These are phyloP conservation scores for Dorcoceras hygrometricum DNA, from an alignment of 257 asterid genomes.

Conservation along the genomic window DNA sequence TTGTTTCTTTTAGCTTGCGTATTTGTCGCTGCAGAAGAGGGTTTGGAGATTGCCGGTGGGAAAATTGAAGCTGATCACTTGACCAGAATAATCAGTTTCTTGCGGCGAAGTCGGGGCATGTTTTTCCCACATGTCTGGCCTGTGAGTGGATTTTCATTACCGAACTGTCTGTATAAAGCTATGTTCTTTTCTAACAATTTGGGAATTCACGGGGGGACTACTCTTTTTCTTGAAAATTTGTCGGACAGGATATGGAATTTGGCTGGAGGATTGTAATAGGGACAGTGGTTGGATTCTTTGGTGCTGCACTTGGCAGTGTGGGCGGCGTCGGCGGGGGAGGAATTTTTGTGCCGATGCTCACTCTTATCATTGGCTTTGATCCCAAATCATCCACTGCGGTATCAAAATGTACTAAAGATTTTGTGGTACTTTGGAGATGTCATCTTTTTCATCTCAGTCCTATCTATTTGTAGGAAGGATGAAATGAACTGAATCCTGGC, in stretches of 20 bases:
- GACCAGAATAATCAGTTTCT: constrained; percentile 30
- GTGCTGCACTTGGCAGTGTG: constrained; percentile 66
- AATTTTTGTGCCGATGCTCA: constrained; percentile 58
- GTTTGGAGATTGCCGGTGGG: constrained; percentile 23
- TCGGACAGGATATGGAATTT: constrained; percentile 46
- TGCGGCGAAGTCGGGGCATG: constrained; percentile 25
- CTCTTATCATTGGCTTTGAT: constrained; percentile 53
- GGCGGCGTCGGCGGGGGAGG: constrained; percentile 75
- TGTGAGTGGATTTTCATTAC: constrained; percentile 32
- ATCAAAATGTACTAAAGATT: constrained; percentile 46
- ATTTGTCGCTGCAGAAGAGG: constrained; percentile 35
- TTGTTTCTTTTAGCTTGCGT: constrained; percentile 35
- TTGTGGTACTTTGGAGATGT: too few relatives aligned
- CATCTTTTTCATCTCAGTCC: neutral
- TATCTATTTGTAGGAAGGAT: neutral
- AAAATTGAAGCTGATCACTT: constrained; percentile 26
- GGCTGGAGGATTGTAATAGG: constrained; percentile 54
- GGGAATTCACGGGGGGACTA: too few relatives aligned
- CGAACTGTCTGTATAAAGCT: neutral
- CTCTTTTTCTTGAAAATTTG: neutral
- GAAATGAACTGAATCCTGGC: neutral
- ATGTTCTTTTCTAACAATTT: too few relatives aligned
- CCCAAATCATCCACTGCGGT: constrained; percentile 60
- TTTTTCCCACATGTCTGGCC: constrained; percentile 51
- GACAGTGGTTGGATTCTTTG: constrained; percentile 55